A percentile compares a stretch with the other conserved stretches of the same genome.
Evolutionary conservation across 176 grass and related monocot species (phyloP).

Genomic region (Oryza officinalis): DNA sequence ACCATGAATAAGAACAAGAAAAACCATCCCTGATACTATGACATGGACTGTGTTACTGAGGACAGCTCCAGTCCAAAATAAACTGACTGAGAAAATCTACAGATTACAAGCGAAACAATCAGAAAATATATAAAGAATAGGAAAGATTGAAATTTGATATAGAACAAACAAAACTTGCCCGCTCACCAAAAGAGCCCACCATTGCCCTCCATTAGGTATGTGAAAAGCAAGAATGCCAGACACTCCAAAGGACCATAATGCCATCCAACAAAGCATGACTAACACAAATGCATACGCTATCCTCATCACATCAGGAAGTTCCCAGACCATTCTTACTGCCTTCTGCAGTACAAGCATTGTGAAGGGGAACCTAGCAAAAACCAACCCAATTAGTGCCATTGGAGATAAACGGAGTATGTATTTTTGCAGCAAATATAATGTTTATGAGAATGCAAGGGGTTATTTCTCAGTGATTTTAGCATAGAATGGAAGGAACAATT

Average conservation of each 20-base stretch:
- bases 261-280: slow-evolving; percentile 92
- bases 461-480: slow-evolving; percentile 2
- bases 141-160: slow-evolving; percentile 15
- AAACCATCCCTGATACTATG: slow-evolving; percentile 96
- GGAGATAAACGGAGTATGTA: slow-evolving; percentile 14
- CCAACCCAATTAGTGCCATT: slow-evolving; percentile 24
- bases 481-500: slow-evolving; percentile 5
- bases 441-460: not conserved
- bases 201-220: slow-evolving; percentile 79
- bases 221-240: slow-evolving; percentile 79
- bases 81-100: slow-evolving; percentile 91
- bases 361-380: slow-evolving; percentile 87
- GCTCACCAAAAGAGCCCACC: slow-evolving; percentile 99
- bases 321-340: slow-evolving; percentile 88
- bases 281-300: slow-evolving; percentile 83
- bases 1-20: slow-evolving; percentile 93
- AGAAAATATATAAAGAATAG: slow-evolving; percentile 7
- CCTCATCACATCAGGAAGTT: slow-evolving; percentile 75
- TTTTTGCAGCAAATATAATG: slow-evolving; percentile 29
- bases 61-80: slow-evolving; percentile 96
- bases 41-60: slow-evolving; percentile 98
- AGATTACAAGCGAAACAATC: slow-evolving; percentile 36
- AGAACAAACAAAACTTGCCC: slow-evolving; percentile 68
- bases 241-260: slow-evolving; percentile 92
- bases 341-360: slow-evolving; percentile 95